Conservation (phyloP, 2,329 filamentous ascomycete species). For the Pestalotiopsis sp. region DNA sequence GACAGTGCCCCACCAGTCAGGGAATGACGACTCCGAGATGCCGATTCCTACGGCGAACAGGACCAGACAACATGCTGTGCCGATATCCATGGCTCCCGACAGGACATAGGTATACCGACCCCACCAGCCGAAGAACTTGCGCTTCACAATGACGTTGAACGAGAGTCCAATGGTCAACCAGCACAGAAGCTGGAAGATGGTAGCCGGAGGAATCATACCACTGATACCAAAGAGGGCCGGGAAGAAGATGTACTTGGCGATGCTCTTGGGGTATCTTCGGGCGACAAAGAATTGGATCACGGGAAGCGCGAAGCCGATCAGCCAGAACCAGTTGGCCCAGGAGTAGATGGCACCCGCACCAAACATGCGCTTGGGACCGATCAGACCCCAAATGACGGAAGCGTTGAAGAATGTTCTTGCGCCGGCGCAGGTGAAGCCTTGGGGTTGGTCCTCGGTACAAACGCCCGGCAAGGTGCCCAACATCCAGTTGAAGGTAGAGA, state of each 20-base stretch:
- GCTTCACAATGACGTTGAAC: slow-evolving; percentile 57
- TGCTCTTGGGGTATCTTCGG: slow-evolving; percentile 48
- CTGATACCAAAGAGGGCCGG: slow-evolving; percentile 56
- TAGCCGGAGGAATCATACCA: slow-evolving; percentile 55
- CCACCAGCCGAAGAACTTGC: slow-evolving; percentile 60
- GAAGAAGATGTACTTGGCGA: slow-evolving; percentile 51
- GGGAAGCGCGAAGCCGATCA: slow-evolving; percentile 52
- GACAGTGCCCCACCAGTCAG: slow-evolving; percentile 4
- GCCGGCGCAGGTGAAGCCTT: slow-evolving; percentile 58
- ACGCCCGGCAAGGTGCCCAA: slow-evolving; percentile 52
- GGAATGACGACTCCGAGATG: slow-evolving; percentile 9
- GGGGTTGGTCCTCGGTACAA: slow-evolving; percentile 49
- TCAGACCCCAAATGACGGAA: slow-evolving; percentile 60
- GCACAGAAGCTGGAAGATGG: slow-evolving; percentile 35
- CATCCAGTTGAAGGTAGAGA: slow-evolving; percentile 40
- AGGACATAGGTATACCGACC: slow-evolving; percentile 60
- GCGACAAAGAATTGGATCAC: slow-evolving; percentile 51
- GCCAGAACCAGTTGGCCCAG: slow-evolving; percentile 56
- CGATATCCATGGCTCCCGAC: slow-evolving; percentile 60
- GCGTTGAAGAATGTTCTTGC: slow-evolving; percentile 63
- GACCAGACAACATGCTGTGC: slow-evolving; percentile 23
- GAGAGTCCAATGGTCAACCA: slow-evolving; percentile 45
- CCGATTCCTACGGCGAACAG: slow-evolving; percentile 9
- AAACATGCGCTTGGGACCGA: slow-evolving; percentile 57
- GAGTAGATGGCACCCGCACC: slow-evolving; percentile 48